phyloP scores from a whole-genome alignment of 2,329 filamentous ascomycete genomes.

The Trichoderma sp. region DNA sequence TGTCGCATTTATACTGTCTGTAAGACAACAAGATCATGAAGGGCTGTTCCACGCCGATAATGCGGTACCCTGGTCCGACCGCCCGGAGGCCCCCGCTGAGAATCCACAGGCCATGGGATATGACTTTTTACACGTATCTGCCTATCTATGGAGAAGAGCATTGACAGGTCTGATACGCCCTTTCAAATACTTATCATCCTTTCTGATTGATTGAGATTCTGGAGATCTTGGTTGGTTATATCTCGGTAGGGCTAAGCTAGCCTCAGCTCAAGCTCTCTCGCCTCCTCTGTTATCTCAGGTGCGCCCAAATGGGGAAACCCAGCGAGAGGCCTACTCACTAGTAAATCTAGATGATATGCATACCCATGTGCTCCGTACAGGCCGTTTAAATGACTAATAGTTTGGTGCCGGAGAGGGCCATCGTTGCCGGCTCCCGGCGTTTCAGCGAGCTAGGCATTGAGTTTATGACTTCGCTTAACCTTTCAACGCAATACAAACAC shows the following conservation, averaged over 20 bases:
- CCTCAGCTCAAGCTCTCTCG: not conserved
- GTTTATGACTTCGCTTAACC: not conserved
- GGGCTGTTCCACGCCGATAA: slow-evolving; percentile 13
- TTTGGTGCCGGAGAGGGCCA: not conserved
- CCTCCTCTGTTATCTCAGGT: slow-evolving; percentile 2
- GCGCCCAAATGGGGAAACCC: slow-evolving; percentile 16
- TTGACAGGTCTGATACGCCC: not conserved
- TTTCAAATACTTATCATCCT: not conserved
- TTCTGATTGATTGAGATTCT: not conserved
- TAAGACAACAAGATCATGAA: not conserved
- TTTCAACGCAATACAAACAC: not conserved
- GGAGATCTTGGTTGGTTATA: not conserved
- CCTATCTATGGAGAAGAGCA: slow-evolving; percentile 1
- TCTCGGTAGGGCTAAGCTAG: not conserved
- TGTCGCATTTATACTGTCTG: not conserved
- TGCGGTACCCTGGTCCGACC: slow-evolving; percentile 2
- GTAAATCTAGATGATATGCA: not conserved
- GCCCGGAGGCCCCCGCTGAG: not conserved
- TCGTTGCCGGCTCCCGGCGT: not conserved
- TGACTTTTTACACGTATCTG: slow-evolving; percentile 1
- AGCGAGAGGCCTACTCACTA: slow-evolving; percentile 12
- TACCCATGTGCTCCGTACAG: not conserved
- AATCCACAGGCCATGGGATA: not conserved
- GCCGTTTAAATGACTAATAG: not conserved
- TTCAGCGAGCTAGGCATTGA: not conserved